Evolutionary conservation across 2,329 filamentous ascomycete species (phyloP).

Genomic region (Monilinia aucupariae): DNA sequence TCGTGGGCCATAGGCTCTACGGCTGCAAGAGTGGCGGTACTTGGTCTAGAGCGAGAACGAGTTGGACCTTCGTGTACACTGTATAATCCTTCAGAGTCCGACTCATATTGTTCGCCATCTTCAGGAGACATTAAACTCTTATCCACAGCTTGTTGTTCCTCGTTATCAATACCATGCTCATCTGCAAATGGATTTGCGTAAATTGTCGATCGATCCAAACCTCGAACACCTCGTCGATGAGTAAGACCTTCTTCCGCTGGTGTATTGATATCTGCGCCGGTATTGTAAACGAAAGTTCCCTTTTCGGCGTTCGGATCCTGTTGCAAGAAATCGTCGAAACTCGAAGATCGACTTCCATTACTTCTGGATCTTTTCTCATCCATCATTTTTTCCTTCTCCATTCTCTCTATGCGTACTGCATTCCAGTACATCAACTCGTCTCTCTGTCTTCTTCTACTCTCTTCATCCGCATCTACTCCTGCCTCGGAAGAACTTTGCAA

Average conservation of each 20-base stretch:
- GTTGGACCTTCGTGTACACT: conserved; percentile 23
- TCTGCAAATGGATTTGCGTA: conserved; percentile 55
- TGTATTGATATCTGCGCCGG: conserved; percentile 43
- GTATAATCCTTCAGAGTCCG: conserved; percentile 46
- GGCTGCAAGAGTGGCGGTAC: conserved; percentile 25
- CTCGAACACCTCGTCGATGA: conserved; percentile 43
- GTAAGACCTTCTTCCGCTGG: conserved; percentile 40
- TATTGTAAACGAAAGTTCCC: conserved; percentile 54
- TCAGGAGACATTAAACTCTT: conserved; percentile 27
- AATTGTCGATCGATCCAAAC: conserved; percentile 41
- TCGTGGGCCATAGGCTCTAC: not conserved
- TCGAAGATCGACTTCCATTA: conserved; percentile 24
- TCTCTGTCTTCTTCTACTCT: conserved; percentile 53
- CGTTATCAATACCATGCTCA: conserved; percentile 34
- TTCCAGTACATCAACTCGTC: conserved; percentile 66
- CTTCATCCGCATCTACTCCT: conserved; percentile 58
- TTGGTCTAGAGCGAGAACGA: conserved; percentile 19
- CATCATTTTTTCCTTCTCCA: conserved; percentile 36
- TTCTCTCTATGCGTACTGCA: conserved; percentile 46
- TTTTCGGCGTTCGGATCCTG: conserved; percentile 47
- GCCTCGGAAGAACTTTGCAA: conserved; percentile 45
- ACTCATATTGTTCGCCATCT: conserved; percentile 46
- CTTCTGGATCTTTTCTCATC: conserved; percentile 30
- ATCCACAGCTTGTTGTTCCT: conserved; percentile 42
- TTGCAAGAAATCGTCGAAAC: conserved; percentile 55